phyloP scores from a whole-genome alignment of 176 grass and related monocot species.

The Cenchrus purpureus region DNA sequence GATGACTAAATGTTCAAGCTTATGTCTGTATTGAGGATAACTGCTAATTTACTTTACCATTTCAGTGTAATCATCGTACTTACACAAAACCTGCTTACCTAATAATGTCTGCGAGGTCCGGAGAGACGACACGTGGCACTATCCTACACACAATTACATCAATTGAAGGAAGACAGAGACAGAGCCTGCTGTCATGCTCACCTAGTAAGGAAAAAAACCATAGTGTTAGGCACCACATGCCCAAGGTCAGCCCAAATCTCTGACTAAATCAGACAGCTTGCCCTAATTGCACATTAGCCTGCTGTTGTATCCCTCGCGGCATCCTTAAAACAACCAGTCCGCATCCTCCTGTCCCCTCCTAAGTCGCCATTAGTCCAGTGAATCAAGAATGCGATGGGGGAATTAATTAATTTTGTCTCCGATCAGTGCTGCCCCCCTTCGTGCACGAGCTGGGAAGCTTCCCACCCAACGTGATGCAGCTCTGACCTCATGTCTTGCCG shows the following conservation, averaged over 20 bases:
- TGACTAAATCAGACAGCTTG: constrained; percentile 49
- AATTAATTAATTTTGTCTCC: background rate
- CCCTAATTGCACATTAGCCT: constrained; percentile 16
- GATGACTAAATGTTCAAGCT: background rate
- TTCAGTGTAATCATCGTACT: background rate
- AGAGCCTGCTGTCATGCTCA: background rate
- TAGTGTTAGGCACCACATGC: constrained; percentile 31
- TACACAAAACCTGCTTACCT: background rate
- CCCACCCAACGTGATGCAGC: background rate
- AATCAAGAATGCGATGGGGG: constrained; percentile 7
- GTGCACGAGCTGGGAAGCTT: constrained; percentile 41
- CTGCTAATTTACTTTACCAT: background rate
- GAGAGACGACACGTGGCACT: background rate
- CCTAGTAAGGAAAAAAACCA: background rate
- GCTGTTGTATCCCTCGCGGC: background rate
- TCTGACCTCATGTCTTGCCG: constrained; percentile 16
- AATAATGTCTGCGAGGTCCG: background rate
- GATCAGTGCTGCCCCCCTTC: background rate
- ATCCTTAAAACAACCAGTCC: constrained; percentile 16
- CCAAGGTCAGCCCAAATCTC: constrained; percentile 41
- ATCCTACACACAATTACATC: background rate
- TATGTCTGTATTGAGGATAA: background rate
- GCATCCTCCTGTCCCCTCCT: constrained; percentile 32
- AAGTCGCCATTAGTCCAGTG: constrained; percentile 31
- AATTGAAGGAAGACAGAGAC: background rate